Evolutionary conservation across 2,329 filamentous ascomycete genomes (phyloP).

Genomic region (Canariomyces notabilis): DNA sequence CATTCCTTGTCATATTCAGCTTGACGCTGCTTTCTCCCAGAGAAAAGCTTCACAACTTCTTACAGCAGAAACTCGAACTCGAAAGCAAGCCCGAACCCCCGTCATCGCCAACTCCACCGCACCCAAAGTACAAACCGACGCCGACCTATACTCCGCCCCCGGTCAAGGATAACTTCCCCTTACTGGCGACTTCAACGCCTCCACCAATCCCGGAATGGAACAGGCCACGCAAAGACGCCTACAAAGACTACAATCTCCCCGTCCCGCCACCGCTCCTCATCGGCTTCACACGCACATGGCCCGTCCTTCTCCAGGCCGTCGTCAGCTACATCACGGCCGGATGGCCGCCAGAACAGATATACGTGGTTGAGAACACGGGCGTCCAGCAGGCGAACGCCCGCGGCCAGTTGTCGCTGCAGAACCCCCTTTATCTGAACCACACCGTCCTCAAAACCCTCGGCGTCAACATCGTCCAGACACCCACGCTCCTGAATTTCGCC

Average conservation of each 20-base stretch:
- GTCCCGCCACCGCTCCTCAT: slow-evolving; percentile 49
- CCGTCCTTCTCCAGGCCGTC: slow-evolving; percentile 50
- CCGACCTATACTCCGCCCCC: slow-evolving; percentile 29
- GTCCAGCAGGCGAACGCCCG: slow-evolving; percentile 49
- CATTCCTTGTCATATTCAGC: too few species aligned
- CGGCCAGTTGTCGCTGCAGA: slow-evolving; percentile 45
- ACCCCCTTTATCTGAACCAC: slow-evolving; percentile 54
- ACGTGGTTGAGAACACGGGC: slow-evolving; percentile 56
- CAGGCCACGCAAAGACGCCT: slow-evolving; percentile 33
- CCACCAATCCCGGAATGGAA: slow-evolving; percentile 44
- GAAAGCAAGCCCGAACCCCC: too few species aligned
- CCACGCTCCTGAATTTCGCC: slow-evolving; percentile 47
- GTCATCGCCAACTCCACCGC: too few species aligned
- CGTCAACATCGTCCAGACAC: slow-evolving; percentile 42
- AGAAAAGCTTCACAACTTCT: too few species aligned
- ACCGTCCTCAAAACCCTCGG: slow-evolving; percentile 43
- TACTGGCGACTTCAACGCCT: slow-evolving; percentile 29
- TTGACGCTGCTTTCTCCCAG: too few species aligned
- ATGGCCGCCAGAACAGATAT: slow-evolving; percentile 53
- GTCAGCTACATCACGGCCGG: slow-evolving; percentile 54
- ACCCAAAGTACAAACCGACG: slow-evolving; percentile 25
- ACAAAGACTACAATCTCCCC: slow-evolving; percentile 35
- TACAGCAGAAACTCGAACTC: too few species aligned
- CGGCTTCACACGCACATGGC: slow-evolving; percentile 54
- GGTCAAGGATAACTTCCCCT: slow-evolving; percentile 40